Evolutionary conservation across 2,329 filamentous ascomycete genomes (phyloP), one percentile per base, ranked within the genome.

Genomic region (Xylariaceae sp.): DNA sequence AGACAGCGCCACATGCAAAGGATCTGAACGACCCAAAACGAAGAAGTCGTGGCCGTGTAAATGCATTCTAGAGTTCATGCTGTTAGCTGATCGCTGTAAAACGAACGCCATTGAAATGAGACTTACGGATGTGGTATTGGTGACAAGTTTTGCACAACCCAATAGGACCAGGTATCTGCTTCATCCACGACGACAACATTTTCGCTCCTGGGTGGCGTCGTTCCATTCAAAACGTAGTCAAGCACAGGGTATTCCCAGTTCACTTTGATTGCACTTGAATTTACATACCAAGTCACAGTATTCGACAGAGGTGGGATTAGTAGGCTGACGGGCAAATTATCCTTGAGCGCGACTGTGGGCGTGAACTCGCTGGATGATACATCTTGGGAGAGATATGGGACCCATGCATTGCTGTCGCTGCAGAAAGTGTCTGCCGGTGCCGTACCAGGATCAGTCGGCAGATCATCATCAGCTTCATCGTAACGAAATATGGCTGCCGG

Each of bases 161-260:
- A 64, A 48, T 65, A 69, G 1, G 63, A 61, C 45, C 67, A 69
- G 10, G 59, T 46, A 36, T 61, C 45, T 1, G 56, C 53, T 13
- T 60, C 53, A 10, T 66, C 55, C 7, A 71, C 62, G 1, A 64
- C 54, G 19, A 64, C 55, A 11, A 68, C 56, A 45, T 66, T 68
- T 31, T 62, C 54, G 7, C 48, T 53, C 6, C 59, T 55, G 10
- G 65, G 63, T 33, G 62, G 67, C 4, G 56, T 57, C 2, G 49
- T 61, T 47, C 60, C 61, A 9, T 66, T 48, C n/a, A 60, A 52
- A 13, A 71, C 56, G 45, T 71, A 70, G 54, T 71, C 61, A 3
- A 75, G 64, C 7, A 71, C 69, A 0, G 74, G 74, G 31, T 71
- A 65, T 39, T 68, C 65, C 74, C 74, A 76, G 28, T 71, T 62